These are phyloP conservation scores for Passalora sequoiae DNA, from an alignment of 2,329 filamentous ascomycete species.

Conservation along the genomic window DNA sequence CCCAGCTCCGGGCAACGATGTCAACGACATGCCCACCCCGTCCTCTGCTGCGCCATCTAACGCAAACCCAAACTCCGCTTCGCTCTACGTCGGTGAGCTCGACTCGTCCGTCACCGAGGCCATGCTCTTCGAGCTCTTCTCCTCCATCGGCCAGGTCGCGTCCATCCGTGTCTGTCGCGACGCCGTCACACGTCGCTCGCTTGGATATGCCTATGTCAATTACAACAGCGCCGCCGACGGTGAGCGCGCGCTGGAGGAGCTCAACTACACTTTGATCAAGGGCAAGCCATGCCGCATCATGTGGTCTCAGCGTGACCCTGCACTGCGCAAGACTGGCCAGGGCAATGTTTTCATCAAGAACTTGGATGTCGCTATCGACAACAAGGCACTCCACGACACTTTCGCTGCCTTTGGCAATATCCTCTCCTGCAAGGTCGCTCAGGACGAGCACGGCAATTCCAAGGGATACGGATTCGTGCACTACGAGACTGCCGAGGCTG, in stretches of 20 bases:
- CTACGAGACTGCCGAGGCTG: slow-evolving; percentile 98
- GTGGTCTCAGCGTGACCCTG: slow-evolving; percentile 99
- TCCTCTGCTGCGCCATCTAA: slow-evolving; percentile 61
- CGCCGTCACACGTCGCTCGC: slow-evolving; percentile 94
- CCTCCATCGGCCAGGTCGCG: slow-evolving; percentile 95
- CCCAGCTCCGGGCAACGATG: slow-evolving; percentile 55
- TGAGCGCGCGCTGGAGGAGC: slow-evolving; percentile 96
- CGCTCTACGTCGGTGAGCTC: slow-evolving; percentile 97
- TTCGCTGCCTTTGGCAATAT: slow-evolving; percentile 99
- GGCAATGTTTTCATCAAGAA: slow-evolving; percentile 99
- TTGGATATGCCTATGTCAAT: slow-evolving; percentile 99
- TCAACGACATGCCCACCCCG: slow-evolving; percentile 64
- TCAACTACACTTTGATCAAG: slow-evolving; percentile 99
- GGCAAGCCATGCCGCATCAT: slow-evolving; percentile 98
- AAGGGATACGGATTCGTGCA: slow-evolving; percentile 99
- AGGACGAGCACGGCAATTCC: slow-evolving; percentile 93
- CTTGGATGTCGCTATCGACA: slow-evolving; percentile 95
- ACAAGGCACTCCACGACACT: slow-evolving; percentile 99
- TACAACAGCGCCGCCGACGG: slow-evolving; percentile 97
- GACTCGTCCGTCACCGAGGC: slow-evolving; percentile 97
- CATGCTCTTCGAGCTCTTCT: slow-evolving; percentile 99
- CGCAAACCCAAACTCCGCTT: slow-evolving; percentile 83
- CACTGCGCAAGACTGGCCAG: slow-evolving; percentile 97
- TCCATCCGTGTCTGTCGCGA: slow-evolving; percentile 99
- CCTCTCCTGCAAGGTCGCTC: slow-evolving; percentile 97